Conservation (phyloP, 2,329 filamentous ascomycete genomes). For the Shiraia sp. region DNA sequence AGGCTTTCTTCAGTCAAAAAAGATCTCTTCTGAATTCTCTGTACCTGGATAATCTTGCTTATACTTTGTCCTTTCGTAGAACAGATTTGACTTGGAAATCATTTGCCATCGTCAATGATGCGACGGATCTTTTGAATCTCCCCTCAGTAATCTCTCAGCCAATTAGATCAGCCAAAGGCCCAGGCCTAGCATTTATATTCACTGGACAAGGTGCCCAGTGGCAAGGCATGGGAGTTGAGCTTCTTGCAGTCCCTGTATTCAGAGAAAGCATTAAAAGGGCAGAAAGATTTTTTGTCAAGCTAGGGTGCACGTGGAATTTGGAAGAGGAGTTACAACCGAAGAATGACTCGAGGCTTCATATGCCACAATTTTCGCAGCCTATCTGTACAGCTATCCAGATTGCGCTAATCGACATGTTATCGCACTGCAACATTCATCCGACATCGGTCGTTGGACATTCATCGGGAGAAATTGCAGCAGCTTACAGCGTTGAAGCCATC, state of each 20-base stretch:
- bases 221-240: slow-evolving; percentile 45
- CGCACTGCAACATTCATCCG: slow-evolving; percentile 19
- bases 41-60: too few relatives aligned
- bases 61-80: too few relatives aligned
- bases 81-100: too few relatives aligned
- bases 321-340: slow-evolving; percentile 13
- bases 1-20: too few relatives aligned
- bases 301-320: slow-evolving; percentile 14
- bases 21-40: too few relatives aligned
- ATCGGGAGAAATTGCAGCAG: slow-evolving; percentile 31
- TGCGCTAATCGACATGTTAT: slow-evolving; percentile 20
- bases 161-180: background rate
- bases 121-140: too few relatives aligned
- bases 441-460: slow-evolving; percentile 28
- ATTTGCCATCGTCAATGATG: too few relatives aligned
- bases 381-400: slow-evolving; percentile 28
- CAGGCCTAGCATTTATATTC: slow-evolving; percentile 36
- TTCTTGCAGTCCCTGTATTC: slow-evolving; percentile 28
- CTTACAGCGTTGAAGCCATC: slow-evolving; percentile 21
- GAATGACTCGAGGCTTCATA: slow-evolving; percentile 8
- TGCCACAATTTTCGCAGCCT: slow-evolving; percentile 20
- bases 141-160: too few relatives aligned
- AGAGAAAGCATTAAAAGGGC: slow-evolving; percentile 7
- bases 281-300: slow-evolving; percentile 2
- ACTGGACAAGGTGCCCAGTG: slow-evolving; percentile 52